A percentile compares a stretch with the other conserved stretches of the same genome.
These are phyloP conservation scores for Penicillium odoratum DNA, from an alignment of 495 filamentous ascomycete genomes.

Conservation along the genomic window DNA sequence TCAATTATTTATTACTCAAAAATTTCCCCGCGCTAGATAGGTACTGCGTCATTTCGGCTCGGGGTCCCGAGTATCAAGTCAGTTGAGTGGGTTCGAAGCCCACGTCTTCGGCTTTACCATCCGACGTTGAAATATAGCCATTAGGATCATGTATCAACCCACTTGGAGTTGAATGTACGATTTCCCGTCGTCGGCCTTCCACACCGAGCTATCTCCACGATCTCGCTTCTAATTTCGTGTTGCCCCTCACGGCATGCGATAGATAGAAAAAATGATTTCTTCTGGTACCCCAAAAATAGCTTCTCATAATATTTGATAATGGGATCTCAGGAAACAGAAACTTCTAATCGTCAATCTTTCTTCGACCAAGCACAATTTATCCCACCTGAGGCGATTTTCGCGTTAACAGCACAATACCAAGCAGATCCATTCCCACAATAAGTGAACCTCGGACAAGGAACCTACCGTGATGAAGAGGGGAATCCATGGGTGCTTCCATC, in stretches of 20 bases:
- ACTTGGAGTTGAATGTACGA: neutral
- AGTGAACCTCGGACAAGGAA: constrained; percentile 39
- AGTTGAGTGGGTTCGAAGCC: neutral
- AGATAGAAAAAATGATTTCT: neutral
- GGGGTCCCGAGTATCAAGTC: neutral
- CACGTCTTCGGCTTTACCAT: neutral
- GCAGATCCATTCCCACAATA: constrained; percentile 31
- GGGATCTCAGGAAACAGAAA: constrained; percentile 1
- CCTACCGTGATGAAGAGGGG: constrained; percentile 41
- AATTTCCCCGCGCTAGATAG: neutral
- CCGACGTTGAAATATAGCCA: neutral
- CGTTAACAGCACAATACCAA: constrained; percentile 31
- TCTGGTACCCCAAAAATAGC: neutral
- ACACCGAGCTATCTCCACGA: neutral
- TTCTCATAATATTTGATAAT: neutral
- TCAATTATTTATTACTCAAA: neutral
- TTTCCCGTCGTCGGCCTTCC: neutral
- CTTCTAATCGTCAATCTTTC: constrained; percentile 9
- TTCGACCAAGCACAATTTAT: constrained; percentile 28
- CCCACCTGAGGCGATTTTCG: constrained; percentile 40
- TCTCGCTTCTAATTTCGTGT: neutral
- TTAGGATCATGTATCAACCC: neutral
- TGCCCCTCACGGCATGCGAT: neutral
- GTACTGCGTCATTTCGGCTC: neutral
- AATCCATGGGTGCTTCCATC: constrained; percentile 44